These are phyloP conservation scores for Conticribra guillardii DNA, from an alignment of 108 stramenopile genomes.

Conservation along the genomic window DNA sequence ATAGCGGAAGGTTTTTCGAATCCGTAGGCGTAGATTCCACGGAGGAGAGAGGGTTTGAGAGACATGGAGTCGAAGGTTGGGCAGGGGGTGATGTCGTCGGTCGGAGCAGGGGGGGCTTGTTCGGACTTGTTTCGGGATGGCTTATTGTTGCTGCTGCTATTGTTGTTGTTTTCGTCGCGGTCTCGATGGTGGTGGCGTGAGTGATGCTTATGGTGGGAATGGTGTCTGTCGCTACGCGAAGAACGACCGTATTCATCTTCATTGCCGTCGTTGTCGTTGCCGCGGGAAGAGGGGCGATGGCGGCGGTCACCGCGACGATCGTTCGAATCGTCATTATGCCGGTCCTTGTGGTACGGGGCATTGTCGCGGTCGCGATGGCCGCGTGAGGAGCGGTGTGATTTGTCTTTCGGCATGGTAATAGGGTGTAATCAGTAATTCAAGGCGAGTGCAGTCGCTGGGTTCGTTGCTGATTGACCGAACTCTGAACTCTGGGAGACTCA, in stretches of 20 bases:
- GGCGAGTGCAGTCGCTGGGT: no score
- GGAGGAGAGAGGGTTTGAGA: conserved; percentile 74
- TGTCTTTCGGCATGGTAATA: conserved; percentile 49
- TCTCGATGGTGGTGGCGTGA: conserved; percentile 13
- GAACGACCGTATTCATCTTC: conserved; percentile 36
- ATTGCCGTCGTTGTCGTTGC: conserved; percentile 2
- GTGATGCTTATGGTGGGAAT: no score
- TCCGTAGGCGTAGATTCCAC: conserved; percentile 96
- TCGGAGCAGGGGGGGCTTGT: background rate
- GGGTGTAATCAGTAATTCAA: no score
- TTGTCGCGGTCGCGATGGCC: conserved; percentile 14
- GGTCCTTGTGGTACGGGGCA: conserved; percentile 40
- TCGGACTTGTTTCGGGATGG: no score
- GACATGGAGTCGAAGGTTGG: conserved; percentile 87
- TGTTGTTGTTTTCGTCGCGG: conserved; percentile 10
- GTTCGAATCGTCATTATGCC: conserved; percentile 6
- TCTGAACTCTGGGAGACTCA: no score
- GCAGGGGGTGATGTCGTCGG: conserved; percentile 64
- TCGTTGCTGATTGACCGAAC: background rate
- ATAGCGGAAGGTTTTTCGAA: conserved; percentile 98
- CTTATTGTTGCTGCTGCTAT: background rate
- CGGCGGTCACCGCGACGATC: conserved; percentile 4
- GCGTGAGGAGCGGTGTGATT: conserved; percentile 24
- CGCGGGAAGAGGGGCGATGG: no score
- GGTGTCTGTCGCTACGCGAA: no score